Base-by-base conservation (phyloP, 2,329 filamentous ascomycete genomes). In the Zymoseptoria brevis region DNA sequence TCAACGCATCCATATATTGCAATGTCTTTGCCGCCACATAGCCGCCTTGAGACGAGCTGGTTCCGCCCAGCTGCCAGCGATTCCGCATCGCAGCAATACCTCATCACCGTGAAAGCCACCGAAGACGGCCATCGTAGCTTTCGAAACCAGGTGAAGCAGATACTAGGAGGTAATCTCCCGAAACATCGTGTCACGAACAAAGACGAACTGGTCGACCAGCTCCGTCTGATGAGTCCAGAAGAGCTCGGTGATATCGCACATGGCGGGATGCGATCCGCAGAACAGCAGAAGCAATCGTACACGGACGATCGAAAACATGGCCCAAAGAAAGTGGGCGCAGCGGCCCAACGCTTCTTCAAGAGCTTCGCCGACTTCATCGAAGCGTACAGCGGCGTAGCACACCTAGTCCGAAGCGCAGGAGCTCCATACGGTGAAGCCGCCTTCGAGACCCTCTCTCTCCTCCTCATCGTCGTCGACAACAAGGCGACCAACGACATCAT, bases 401-500 rank as follows among this genome's bases (percentile, higher is more conserved):
- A 58, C 22, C 22, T 62, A 9, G 50, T 56, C 29, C 53, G 57
- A 48, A 53, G 53, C 9, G 58, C 60, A 3, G 59, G 60, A 29
- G 35, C 55, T 21, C 58, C 58, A 22, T 61, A 56, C 51, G 60
- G 60, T 8, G 60, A 59, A 11, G 24, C 60, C 2, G 58, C 58
- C 2, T 62, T 55, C 49, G 60, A 59, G 5, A 62, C 59, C 4
- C n/a, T 60, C 6, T 60, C 56, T 6, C 22, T 60, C 2, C 35
- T 60, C 6, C 35, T 45, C 11, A 16, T 45, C 11, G 35, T 45
- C 3, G 35, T 45, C 11, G 13, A 45, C 3, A 45, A 45, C 5
- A 45, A 45, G 13, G 11, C 35, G 35, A 16, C 35, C 11, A 45
- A 45, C 13, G 35, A 45, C 35, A 16, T n/a, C 11, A 16, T n/a